phyloP scores from a whole-genome alignment of 352 stramenopile genomes.

The Albugo laibachii region DNA sequence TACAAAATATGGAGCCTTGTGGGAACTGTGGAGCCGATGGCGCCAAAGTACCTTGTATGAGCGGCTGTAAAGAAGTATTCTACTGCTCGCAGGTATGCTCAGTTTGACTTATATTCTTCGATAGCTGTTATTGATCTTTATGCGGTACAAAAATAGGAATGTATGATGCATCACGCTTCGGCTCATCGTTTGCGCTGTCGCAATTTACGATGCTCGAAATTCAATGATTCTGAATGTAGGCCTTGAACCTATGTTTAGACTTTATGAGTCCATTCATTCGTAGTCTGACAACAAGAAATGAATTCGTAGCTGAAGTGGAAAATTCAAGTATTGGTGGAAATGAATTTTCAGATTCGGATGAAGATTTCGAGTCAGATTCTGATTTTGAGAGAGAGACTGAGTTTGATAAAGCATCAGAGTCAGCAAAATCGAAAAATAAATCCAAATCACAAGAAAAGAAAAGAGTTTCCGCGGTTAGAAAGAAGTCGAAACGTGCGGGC shows the following conservation, averaged over 20 bases:
- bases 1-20: constrained; percentile 74
- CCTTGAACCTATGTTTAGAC: not conserved
- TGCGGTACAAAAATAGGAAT: constrained; percentile 24
- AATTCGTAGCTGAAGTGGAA: not conserved
- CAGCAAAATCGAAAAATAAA: constrained; percentile 21
- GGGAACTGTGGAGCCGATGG: constrained; percentile 62
- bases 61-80: constrained; percentile 67
- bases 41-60: constrained; percentile 76
- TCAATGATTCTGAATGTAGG: constrained; percentile 78
- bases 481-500: too few relatives aligned
- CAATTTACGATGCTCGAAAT: constrained; percentile 76
- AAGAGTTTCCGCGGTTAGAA: too few relatives aligned
- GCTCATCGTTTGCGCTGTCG: constrained; percentile 70
- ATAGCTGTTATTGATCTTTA: too few relatives aligned
- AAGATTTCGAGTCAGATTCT: constrained; percentile 27
- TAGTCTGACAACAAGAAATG: not conserved
- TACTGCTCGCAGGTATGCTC: constrained; percentile 62
- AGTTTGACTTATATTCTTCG: too few relatives aligned
- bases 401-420: constrained; percentile 16
- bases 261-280: not conserved
- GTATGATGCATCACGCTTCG: constrained; percentile 74
- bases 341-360: too few relatives aligned
- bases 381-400: constrained; percentile 15
- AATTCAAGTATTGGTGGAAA: not conserved
- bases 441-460: constrained; percentile 1